These are phyloP conservation scores for Fusarium multiceps DNA, from an alignment of 2,329 filamentous ascomycete genomes.

Conservation along the genomic window DNA sequence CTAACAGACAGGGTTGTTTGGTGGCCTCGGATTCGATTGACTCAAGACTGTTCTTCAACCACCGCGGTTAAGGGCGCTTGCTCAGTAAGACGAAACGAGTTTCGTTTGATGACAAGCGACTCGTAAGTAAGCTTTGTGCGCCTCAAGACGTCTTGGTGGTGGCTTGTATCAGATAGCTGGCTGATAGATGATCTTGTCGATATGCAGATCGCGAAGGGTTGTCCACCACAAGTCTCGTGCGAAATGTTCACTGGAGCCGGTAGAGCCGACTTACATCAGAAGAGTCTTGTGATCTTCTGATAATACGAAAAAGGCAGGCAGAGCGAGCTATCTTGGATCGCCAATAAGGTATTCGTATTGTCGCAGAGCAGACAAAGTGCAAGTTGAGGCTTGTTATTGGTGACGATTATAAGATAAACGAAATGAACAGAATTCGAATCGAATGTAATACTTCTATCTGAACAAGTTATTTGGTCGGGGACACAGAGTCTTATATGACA, in stretches of 20 bases:
- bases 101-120: slow-evolving; percentile 20
- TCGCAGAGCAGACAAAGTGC: slow-evolving; percentile 2
- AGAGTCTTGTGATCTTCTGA: slow-evolving; percentile 23
- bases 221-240: slow-evolving; percentile 8
- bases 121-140: slow-evolving; percentile 29
- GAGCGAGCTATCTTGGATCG: slow-evolving; percentile 9
- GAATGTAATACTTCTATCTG: slow-evolving; percentile 6
- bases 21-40: slow-evolving; percentile 33
- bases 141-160: slow-evolving; percentile 15
- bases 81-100: slow-evolving; percentile 3
- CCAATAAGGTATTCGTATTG: slow-evolving; percentile 13
- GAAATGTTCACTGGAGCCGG: slow-evolving; percentile 21
- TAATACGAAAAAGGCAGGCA: slow-evolving; percentile 24
- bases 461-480: slow-evolving; percentile 28
- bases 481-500: slow-evolving; percentile 43
- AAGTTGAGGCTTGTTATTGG: slow-evolving; percentile 3
- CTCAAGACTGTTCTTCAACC: slow-evolving; percentile 13
- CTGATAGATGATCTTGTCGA: slow-evolving; percentile 28
- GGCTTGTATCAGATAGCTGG: slow-evolving; percentile 40
- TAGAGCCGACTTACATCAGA: slow-evolving; percentile 34
- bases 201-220: slow-evolving; percentile 23
- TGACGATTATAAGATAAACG: slow-evolving; percentile 1
- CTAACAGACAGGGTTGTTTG: slow-evolving; percentile 45
- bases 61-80: slow-evolving; percentile 30
- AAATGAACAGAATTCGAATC: neutral